Percentiles rank a stretch among this genome's conserved stretches.
phyloP scores from a whole-genome alignment of 23 red algal species.

The Pyropia yezoensis region DNA sequence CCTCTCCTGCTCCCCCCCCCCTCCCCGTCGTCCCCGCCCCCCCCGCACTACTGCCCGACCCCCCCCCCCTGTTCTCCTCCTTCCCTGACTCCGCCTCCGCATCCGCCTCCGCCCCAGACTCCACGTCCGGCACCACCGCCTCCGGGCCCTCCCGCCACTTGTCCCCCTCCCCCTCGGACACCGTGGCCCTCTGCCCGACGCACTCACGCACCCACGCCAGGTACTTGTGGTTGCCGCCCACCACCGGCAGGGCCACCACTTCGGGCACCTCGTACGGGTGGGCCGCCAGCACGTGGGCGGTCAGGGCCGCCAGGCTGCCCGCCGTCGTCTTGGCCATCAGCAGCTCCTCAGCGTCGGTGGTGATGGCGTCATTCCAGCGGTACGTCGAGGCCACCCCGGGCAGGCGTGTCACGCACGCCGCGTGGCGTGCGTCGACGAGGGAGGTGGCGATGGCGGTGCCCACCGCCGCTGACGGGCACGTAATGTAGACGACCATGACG shows the following conservation, averaged over 20 bases:
- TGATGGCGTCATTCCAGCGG: conserved; percentile 28
- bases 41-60: no score
- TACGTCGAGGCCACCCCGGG: conserved; percentile 7
- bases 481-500: background rate
- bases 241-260: conserved; percentile 16
- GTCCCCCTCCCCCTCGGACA: no score
- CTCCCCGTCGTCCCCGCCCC: no score
- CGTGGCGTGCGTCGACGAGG: conserved; percentile 6
- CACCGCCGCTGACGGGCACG: background rate
- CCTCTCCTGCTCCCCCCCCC: no score
- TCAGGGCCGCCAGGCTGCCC: background rate
- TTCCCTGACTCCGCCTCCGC: no score
- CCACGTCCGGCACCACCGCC: no score
- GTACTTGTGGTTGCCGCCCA: conserved; percentile 11
- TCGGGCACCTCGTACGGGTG: conserved; percentile 48
- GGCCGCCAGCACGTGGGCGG: background rate
- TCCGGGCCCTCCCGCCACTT: no score
- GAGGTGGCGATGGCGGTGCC: background rate
- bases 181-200: no score
- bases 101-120: no score
- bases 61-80: no score
- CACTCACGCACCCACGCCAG: background rate
- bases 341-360: conserved; percentile 16
- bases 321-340: conserved; percentile 35
- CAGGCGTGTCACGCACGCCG: conserved; percentile 26